Base-by-base conservation (phyloP, 306 rosid genomes). In the Alnus glutinosa region DNA sequence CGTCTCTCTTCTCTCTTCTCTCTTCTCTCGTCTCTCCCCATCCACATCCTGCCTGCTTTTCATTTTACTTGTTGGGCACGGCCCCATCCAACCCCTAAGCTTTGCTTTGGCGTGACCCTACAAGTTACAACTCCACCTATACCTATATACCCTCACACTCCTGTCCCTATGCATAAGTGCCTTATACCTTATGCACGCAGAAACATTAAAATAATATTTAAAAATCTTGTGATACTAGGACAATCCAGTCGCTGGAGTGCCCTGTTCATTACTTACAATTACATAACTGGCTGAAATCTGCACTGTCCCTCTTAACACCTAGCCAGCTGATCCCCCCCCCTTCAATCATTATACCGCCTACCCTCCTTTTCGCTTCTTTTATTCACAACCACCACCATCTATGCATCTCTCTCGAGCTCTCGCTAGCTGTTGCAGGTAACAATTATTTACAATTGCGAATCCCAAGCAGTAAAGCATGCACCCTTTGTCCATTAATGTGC, bases 21-120 rank as follows among this genome's bases (percentile, higher is more conserved):
- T 42, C 46, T 7, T 42, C 46, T 42, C 46, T 42, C 46, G 42
- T 62, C 68, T 11, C 30, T 7, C 12, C 42, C 37, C 8, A 23
- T 32, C 46, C 46, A 34, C 46, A 3, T 9, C 28, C 61, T 42
- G 28, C 32, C 82, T 67, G 71, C 77, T 30, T 68, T 55, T 55
- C 59, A 63, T 77, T 61, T 84, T 77, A 77, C 87, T 80, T 84
- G 71, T 77, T 73, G 46, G 54, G 78, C 85, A 84, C 80, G 77
- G 70, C 77, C 78, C 78, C 78, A 49, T 30, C 59, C 59, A 70
- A 46, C 54, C 61, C 78, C 74, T 39, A 63, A 46, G 13, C 67
- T 46, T 62, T 30, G 76, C 44, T 46, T 62, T 30, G 76, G 52
- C 77, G 52, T 64, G 62, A 42, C 77, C 63, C 55, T 51, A 36